Percentiles rank a stretch among this genome's conserved stretches.
These are phyloP conservation scores for Mangifera indica DNA, from an alignment of 345 rosid genomes.

Conservation along the genomic window DNA sequence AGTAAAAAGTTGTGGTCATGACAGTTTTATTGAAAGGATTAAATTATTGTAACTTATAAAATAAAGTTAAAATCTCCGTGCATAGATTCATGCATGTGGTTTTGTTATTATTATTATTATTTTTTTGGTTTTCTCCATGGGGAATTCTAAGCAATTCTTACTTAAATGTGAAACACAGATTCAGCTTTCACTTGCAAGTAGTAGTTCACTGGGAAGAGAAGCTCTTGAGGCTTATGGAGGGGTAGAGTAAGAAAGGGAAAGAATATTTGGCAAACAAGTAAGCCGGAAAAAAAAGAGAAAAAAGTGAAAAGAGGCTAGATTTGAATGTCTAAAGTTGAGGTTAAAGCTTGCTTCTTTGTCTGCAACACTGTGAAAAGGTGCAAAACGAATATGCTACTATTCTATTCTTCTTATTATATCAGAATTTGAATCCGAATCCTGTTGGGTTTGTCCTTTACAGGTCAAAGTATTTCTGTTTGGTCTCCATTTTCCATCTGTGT, in stretches of 20 bases:
- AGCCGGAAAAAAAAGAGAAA: constrained; percentile 7
- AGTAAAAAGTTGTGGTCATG: no score
- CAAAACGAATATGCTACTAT: not conserved
- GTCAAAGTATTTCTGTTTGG: constrained; percentile 11
- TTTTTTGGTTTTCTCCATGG: no score
- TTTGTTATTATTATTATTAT: no score
- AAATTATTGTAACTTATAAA: no score
- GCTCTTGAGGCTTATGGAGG: not conserved
- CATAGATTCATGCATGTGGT: not conserved
- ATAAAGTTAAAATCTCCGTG: no score
- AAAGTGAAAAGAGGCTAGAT: constrained; percentile 8
- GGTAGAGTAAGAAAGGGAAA: not conserved
- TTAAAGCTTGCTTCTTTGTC: not conserved
- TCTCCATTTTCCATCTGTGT: not conserved
- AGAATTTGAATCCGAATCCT: not conserved
- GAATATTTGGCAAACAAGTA: constrained; percentile 17
- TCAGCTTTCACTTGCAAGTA: not conserved
- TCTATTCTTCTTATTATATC: not conserved
- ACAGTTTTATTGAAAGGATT: no score
- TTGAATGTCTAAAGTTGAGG: constrained; percentile 7
- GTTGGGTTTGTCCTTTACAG: not conserved
- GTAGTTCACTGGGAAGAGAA: not conserved
- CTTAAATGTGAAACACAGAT: not conserved
- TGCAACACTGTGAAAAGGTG: no score
- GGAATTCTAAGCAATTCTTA: no score